Evolutionary conservation across 305 asterid genomes (phyloP).

Genomic region (Fraxinus dipetala): DNA sequence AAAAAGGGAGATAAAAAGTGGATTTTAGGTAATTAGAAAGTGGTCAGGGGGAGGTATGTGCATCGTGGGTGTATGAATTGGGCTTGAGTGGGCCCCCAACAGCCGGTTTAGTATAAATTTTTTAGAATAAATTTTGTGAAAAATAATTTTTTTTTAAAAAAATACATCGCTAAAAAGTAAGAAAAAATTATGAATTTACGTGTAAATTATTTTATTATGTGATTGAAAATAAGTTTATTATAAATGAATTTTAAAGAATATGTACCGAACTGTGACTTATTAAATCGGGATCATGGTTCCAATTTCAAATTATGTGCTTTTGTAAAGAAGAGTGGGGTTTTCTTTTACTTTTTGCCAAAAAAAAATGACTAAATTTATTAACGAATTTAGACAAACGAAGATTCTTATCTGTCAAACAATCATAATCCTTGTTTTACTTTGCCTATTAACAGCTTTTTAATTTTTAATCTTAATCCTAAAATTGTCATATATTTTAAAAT

Average conservation of each 20-base stretch:
- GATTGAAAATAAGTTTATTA: too few relatives aligned
- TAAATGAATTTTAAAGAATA: too few relatives aligned
- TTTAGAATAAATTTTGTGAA: background rate
- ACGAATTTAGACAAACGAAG: conserved; percentile 23
- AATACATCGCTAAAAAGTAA: too few relatives aligned
- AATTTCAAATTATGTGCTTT: conserved; percentile 12
- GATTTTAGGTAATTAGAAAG: background rate
- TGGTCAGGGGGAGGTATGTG: background rate
- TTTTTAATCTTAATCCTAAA: background rate
- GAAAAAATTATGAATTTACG: background rate
- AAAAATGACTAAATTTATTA: conserved; percentile 1
- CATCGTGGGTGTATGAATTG: background rate
- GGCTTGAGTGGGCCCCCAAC: background rate
- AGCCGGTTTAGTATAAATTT: background rate
- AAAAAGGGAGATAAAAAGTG: background rate
- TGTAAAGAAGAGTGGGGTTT: background rate
- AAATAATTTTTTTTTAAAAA: too few relatives aligned
- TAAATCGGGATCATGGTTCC: background rate
- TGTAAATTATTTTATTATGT: too few relatives aligned
- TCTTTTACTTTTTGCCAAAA: conserved; percentile 7
- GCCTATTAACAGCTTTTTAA: background rate
- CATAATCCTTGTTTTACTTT: conserved; percentile 18
- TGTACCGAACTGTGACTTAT: too few relatives aligned
- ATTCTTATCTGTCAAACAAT: conserved; percentile 19
- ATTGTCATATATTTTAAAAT: background rate